Conservation (phyloP, 169 alveolate species). For the Eimeria necatrix region DNA sequence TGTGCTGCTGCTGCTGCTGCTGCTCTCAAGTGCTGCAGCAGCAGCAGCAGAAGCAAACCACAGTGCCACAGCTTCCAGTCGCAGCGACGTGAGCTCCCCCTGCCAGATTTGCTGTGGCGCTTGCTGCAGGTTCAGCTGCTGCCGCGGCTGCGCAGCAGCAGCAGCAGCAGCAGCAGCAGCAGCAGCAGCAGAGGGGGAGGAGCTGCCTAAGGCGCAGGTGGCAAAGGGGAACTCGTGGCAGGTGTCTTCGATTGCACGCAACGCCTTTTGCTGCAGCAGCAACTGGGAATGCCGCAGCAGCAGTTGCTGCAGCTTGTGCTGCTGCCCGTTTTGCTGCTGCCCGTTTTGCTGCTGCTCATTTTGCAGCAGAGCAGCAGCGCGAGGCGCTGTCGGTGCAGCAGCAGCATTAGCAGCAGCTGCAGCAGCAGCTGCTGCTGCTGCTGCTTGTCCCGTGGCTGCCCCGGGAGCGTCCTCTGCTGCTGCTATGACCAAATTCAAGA, state of each 20-base stretch:
- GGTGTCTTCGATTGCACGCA: constrained; percentile 20
- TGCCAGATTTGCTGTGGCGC: background rate
- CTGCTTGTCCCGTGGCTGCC: background rate
- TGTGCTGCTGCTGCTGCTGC: background rate
- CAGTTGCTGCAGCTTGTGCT: background rate
- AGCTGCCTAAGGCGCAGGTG: background rate
- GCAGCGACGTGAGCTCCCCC: constrained; percentile 2
- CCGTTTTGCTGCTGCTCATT: background rate
- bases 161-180: background rate
- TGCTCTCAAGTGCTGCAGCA: background rate
- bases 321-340: constrained; percentile 7
- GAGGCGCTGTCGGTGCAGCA: constrained; percentile 3
- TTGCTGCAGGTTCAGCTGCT: constrained; percentile 30
- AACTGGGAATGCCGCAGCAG: background rate
- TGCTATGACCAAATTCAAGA: background rate
- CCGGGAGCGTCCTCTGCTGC: background rate
- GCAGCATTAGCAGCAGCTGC: background rate
- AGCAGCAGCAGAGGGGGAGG: background rate
- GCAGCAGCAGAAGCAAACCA: constrained; percentile 62
- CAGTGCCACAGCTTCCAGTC: constrained; percentile 23
- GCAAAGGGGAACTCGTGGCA: constrained; percentile 15
- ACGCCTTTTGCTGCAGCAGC: constrained; percentile 45
- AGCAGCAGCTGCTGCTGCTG: background rate
- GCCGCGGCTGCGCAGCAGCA: constrained; percentile 2
- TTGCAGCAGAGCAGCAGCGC: background rate